Percentiles rank a stretch among this genome's conserved stretches.
Conservation (phyloP, 2,329 filamentous ascomycete species). For the Sporothrix sp. region DNA sequence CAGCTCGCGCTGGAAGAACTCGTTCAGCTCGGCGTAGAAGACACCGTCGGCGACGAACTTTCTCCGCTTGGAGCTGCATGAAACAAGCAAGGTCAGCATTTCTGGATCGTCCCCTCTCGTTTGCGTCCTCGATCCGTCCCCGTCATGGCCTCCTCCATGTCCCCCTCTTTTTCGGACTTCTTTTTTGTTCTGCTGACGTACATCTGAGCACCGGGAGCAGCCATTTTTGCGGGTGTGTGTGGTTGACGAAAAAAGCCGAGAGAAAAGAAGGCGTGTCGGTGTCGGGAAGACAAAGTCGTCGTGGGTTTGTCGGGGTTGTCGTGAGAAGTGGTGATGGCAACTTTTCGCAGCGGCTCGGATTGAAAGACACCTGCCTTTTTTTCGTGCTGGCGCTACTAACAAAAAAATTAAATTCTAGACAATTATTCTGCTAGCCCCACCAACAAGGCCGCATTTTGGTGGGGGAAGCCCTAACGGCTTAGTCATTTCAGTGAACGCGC, state of each 20-base stretch:
- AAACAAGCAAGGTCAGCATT: constrained; percentile 3
- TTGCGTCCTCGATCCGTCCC: background rate
- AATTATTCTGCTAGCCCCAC: constrained; percentile 3
- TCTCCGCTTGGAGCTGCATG: constrained; percentile 77
- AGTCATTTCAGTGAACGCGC: constrained; percentile 7
- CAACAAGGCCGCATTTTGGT: constrained; percentile 10
- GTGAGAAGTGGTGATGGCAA: background rate
- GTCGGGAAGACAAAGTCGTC: too few species aligned
- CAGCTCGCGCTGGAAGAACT: constrained; percentile 99
- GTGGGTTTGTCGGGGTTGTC: constrained; percentile 5
- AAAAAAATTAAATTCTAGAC: background rate
- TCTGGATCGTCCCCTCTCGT: background rate
- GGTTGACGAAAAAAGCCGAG: constrained; percentile 1
- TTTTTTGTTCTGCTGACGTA: constrained; percentile 31
- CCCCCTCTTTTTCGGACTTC: background rate
- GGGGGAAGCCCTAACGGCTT: constrained; percentile 20
- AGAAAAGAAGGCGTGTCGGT: background rate
- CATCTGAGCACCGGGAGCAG: constrained; percentile 53
- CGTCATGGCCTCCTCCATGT: background rate
- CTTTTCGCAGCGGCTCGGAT: constrained; percentile 2
- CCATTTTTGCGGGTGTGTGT: constrained; percentile 36
- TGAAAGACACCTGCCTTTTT: constrained; percentile 4
- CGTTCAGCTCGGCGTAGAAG: constrained; percentile 99
- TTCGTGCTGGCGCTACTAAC: background rate
- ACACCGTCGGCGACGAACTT: constrained; percentile 98